These are phyloP conservation scores for Mortierella antarctica DNA, from an alignment of 192 early-diverging fungal genomes.

Conservation along the genomic window DNA sequence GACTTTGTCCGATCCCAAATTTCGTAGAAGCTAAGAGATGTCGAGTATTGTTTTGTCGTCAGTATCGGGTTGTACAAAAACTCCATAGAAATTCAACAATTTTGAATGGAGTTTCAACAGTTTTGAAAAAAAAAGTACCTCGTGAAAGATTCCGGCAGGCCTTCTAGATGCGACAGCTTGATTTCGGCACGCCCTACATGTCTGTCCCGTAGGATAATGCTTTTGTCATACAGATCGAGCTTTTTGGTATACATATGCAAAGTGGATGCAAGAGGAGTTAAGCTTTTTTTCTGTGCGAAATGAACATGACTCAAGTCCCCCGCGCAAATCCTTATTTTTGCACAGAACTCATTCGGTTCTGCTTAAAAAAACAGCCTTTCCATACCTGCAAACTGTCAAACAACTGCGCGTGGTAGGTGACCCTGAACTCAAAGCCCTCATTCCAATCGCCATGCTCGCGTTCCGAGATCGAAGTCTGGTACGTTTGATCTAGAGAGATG, in stretches of 20 bases:
- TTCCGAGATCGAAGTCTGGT: constrained; percentile 71
- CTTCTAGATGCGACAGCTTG: constrained; percentile 64
- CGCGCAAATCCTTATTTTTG: neutral
- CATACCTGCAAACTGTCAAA: constrained; percentile 73
- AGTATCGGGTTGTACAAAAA: constrained; percentile 2
- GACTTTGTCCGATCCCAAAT: constrained; percentile 80
- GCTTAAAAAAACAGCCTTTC: neutral
- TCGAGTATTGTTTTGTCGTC: neutral
- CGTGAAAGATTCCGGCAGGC: constrained; percentile 75
- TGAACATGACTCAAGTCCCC: neutral
- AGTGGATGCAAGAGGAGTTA: constrained; percentile 11
- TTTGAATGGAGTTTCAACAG: neutral
- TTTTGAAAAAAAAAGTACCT: constrained; percentile 30
- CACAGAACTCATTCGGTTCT: neutral
- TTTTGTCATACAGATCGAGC: constrained; percentile 75
- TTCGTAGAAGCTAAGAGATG: constrained; percentile 70
- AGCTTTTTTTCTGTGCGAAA: neutral
- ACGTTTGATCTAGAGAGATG: constrained; percentile 62
- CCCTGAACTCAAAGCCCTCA: constrained; percentile 75
- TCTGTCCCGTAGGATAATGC: constrained; percentile 70
- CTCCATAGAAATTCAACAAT: neutral
- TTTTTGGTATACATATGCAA: constrained; percentile 6
- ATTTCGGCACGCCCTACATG: constrained; percentile 78
- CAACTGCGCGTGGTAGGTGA: constrained; percentile 79
- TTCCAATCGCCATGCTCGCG: constrained; percentile 71